Evolutionary conservation across 805 yeast species (phyloP).

Genomic region (Hanseniaspora guilliermondii): DNA sequence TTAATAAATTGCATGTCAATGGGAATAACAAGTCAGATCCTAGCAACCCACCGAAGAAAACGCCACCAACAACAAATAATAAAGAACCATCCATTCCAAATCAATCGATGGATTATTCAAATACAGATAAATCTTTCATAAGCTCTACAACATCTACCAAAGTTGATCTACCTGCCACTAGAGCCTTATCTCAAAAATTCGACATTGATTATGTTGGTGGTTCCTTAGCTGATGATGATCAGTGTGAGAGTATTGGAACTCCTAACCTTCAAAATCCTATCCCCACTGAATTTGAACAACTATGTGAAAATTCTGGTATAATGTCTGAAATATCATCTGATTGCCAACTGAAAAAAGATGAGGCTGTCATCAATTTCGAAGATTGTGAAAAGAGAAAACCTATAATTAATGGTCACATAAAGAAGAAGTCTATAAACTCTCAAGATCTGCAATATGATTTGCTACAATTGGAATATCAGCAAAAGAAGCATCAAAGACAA

Average conservation of each 20-base stretch:
- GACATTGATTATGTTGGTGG: constrained; percentile 9
- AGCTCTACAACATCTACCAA: constrained; percentile 11
- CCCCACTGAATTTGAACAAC: constrained; percentile 8
- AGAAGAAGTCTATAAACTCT: not conserved
- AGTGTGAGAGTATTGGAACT: not conserved
- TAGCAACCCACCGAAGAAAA: not conserved
- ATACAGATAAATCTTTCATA: not conserved
- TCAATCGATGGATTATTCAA: not conserved
- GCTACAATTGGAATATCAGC: not conserved
- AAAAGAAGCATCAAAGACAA: constrained; percentile 12
- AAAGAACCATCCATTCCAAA: not conserved
- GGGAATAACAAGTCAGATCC: not conserved
- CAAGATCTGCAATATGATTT: constrained; percentile 8
- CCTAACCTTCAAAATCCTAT: not conserved
- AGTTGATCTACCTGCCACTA: constrained; percentile 3
- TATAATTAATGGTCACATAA: not conserved
- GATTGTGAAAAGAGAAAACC: not conserved
- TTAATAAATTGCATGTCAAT: not conserved
- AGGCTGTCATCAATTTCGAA: not conserved
- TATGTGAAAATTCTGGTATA: constrained; percentile 10
- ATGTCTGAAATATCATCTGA: constrained; percentile 4
- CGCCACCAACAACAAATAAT: not conserved
- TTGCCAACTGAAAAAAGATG: not conserved
- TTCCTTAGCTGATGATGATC: constrained; percentile 2
- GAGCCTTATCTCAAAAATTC: constrained; percentile 3